phyloP scores from a whole-genome alignment of 768 basidiomycete species.

The Boletus patriciae region DNA sequence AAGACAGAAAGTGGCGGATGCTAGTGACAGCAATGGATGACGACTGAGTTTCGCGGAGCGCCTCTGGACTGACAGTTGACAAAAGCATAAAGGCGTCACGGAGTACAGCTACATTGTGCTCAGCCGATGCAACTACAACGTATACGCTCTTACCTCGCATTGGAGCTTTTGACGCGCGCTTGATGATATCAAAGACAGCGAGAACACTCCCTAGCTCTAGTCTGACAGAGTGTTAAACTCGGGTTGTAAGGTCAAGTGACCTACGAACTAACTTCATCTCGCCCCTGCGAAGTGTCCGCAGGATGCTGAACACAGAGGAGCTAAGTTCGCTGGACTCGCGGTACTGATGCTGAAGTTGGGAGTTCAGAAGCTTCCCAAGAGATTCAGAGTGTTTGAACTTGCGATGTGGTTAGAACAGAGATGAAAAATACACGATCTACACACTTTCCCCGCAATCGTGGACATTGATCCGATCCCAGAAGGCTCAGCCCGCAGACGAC shows the following conservation, averaged over 20 bases:
- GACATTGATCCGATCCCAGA: constrained; percentile 7
- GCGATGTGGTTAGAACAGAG: constrained; percentile 4
- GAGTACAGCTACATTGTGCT: constrained; percentile 30
- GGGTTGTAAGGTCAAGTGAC: background rate
- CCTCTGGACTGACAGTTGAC: constrained; percentile 22
- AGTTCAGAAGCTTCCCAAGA: constrained; percentile 25
- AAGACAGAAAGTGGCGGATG: constrained; percentile 60
- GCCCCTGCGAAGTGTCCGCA: constrained; percentile 26
- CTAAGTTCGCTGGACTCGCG: constrained; percentile 7
- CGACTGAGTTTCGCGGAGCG: constrained; percentile 16
- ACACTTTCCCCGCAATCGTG: constrained; percentile 24
- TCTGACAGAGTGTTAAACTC: constrained; percentile 13
- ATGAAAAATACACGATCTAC: constrained; percentile 1
- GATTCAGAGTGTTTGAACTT: constrained; percentile 27
- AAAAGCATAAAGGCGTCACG: constrained; percentile 37
- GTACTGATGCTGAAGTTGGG: constrained; percentile 16
- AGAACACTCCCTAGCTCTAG: constrained; percentile 23
- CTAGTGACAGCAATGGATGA: constrained; percentile 37
- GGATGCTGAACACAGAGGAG: constrained; percentile 9
- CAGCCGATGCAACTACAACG: constrained; percentile 7
- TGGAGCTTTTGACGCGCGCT: constrained; percentile 21
- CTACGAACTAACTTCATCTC: constrained; percentile 23
- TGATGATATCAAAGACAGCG: constrained; percentile 29
- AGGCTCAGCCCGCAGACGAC: constrained; percentile 12
- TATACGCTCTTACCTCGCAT: constrained; percentile 24